phyloP scores from a whole-genome alignment of 768 basidiomycete species.

The Boletus tomentosulus region DNA sequence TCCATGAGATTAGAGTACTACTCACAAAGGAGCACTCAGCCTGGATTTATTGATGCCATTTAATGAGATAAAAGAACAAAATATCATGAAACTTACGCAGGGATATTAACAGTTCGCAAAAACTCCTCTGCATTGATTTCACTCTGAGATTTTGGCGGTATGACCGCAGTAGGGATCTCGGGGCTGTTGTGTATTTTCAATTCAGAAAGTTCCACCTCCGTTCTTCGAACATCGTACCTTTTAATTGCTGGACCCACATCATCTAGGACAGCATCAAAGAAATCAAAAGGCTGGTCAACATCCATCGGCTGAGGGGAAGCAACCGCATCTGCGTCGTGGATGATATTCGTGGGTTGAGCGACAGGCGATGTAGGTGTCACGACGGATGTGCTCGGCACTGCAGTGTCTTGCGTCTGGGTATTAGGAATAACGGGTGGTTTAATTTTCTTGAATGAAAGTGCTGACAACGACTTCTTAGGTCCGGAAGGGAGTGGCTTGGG shows the following conservation, averaged over 20 bases:
- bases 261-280: constrained; percentile 11
- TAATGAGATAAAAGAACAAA: background rate
- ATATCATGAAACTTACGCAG: constrained; percentile 17
- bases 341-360: background rate
- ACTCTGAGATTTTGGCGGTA: constrained; percentile 17
- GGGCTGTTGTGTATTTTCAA: background rate
- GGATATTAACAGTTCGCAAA: constrained; percentile 22
- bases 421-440: constrained; percentile 13
- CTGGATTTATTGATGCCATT: constrained; percentile 4
- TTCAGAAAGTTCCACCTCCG: background rate
- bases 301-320: constrained; percentile 23
- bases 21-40: constrained; percentile 26
- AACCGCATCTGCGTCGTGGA: background rate
- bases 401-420: constrained; percentile 14
- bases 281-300: constrained; percentile 10
- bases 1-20: background rate
- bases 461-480: constrained; percentile 24
- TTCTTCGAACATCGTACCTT: constrained; percentile 12
- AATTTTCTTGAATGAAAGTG: constrained; percentile 45
- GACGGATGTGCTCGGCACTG: background rate
- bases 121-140: constrained; percentile 25
- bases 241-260: background rate
- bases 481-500: constrained; percentile 33
- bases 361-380: constrained; percentile 12
- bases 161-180: constrained; percentile 2